A percentile compares a stretch with the other conserved stretches of the same genome.
Conservation (phyloP, 441 rosid species). For the Geranium incanum region DNA sequence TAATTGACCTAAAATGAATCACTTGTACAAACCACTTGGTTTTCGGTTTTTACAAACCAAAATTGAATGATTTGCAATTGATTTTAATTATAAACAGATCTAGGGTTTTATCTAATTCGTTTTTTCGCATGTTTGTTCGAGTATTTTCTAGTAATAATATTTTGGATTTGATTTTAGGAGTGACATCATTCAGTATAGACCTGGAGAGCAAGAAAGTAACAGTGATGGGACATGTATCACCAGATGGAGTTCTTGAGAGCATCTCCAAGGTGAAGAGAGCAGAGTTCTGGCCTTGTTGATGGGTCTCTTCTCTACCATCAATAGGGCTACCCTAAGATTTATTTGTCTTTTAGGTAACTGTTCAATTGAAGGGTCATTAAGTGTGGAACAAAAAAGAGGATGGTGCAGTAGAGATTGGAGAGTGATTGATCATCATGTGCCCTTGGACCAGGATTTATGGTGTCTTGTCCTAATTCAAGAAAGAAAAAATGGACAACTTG, state of each 20-base stretch:
- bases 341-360: background rate
- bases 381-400: background rate
- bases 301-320: background rate
- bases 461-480: background rate
- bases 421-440: constrained; percentile 3
- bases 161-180: constrained; percentile 31
- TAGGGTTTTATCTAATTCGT: too few species aligned
- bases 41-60: too few species aligned
- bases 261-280: constrained; percentile 60
- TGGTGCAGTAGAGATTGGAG: background rate
- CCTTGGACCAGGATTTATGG: background rate
- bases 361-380: background rate
- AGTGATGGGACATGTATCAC: constrained; percentile 55
- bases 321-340: background rate
- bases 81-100: too few species aligned
- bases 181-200: constrained; percentile 61
- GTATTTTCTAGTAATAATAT: background rate
- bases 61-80: too few species aligned
- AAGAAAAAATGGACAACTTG: background rate
- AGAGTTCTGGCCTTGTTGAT: constrained; percentile 40
- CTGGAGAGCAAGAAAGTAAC: constrained; percentile 56
- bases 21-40: too few species aligned
- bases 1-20: too few species aligned
- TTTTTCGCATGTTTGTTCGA: too few species aligned
- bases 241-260: constrained; percentile 47